Base-by-base conservation (phyloP, 2,329 filamentous ascomycete genomes). In the Monosporascus sp. region DNA sequence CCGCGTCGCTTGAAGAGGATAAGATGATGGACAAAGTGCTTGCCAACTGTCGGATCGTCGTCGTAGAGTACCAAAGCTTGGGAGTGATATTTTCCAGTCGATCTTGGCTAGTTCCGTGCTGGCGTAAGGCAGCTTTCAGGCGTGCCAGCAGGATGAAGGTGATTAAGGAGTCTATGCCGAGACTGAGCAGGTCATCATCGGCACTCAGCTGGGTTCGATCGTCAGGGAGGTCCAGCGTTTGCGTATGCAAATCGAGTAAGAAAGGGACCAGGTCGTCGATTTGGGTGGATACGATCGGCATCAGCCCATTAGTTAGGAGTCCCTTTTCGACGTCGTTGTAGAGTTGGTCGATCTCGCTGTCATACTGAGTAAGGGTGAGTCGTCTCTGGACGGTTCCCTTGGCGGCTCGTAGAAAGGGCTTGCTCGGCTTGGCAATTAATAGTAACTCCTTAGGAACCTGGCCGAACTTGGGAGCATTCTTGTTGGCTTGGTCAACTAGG, bases 361-460 rank as follows among this genome's bases (percentile, higher is more conserved):
- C 52, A 19, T 65, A 65, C 1, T 57, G 45, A 22, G 58, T 55
- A 26, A 60, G 54, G 49, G 59, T 60, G 9, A 54, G 52, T n/a
- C 59, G 57, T 2, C 64, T 58, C 50, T 64, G 63, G 24, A 66
- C 60, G 3, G 64, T 66, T 5, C 64, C 64, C 49, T 66, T 66
- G 6, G 62, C 62, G 16, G 64, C 63, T 36, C 64, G 58, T 14
- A 64, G 50, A 53, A 66, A 62, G 5, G 62, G 62, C 57, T 63
- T 66, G 49, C 59, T 59, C 4, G 55, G 54, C 43, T 19, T 14
- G 17, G 43, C 43, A 8, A 45, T 24, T 17, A 45, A 45, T 9
- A 59, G 36, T 34, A 59, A 69, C 5, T 73, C 73, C 8, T 67
- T 74, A 38, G 70, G 69, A 1, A 69, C 73, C 5, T 70, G 72